Evolutionary conservation across 139 green algal genomes (phyloP), one percentile per base, ranked within the genome.

Genomic region (Picochlorum sp.): DNA sequence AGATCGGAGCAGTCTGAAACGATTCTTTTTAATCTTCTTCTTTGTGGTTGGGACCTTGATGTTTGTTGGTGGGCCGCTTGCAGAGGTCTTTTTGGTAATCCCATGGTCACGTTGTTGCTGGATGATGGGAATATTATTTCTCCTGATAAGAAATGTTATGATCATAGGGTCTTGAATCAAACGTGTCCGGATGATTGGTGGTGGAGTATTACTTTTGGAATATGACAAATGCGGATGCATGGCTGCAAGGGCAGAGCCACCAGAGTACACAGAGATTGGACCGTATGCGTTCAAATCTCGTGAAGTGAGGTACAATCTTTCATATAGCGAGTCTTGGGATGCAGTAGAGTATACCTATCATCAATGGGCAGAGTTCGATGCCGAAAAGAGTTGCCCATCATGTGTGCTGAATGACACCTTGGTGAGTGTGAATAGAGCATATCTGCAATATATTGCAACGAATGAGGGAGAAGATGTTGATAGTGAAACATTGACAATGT

Each of bases 131-230:
- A 59, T 34, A 44, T 79, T 52, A 63, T 80, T 52, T 69, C 65
- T 18, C 59, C 70, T 15, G 14, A 55, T 14, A 67, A 45, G 10
- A 20, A 70, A 44, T 80, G 74, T 72, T 67, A 45, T 51, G 45
- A 75, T 45, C 28, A 71, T 54, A 58, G n/a, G 2, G 2, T 67
- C 9, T 21, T 13, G 5, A 45, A 34, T 7, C 62, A 75, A 34
- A 41, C 49, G 3, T 75, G 69, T 55, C 18, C 65, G 7, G 15
- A 55, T 45, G 47, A 41, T 6, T 66, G 14, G n/a, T 26, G 15
- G 61, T 66, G n/a, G 63, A 80, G 8, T 80, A 80, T 64, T 74
- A 57, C 55, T 74, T 80, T 24, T 80, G 57, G 45, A 70, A 80
- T 50, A 61, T 80, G 23, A 77, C 62, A 6, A 80, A 80, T 45